phyloP scores from a whole-genome alignment of 768 basidiomycete genomes.

The Daedalea quercina region DNA sequence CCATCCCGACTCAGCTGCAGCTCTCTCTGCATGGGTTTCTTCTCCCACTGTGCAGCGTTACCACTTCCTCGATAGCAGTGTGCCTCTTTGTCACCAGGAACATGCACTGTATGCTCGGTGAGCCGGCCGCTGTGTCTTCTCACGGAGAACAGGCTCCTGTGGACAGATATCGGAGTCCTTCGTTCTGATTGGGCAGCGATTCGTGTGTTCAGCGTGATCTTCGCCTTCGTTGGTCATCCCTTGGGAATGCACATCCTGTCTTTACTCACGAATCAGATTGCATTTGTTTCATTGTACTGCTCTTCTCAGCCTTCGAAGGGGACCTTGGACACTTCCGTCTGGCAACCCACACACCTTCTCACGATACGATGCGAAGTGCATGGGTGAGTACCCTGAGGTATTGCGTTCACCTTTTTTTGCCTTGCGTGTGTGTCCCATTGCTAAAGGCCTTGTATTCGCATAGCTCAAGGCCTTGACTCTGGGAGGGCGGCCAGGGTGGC shows the following conservation, averaged over 20 bases:
- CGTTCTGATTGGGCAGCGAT: background rate
- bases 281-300: background rate
- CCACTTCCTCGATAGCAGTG: too few relatives aligned
- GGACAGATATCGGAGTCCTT: background rate
- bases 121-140: background rate
- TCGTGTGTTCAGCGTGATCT: background rate
- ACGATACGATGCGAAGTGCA: too few relatives aligned
- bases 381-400: too few relatives aligned
- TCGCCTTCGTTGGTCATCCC: conserved; percentile 3
- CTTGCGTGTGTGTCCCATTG: too few relatives aligned
- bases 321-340: too few relatives aligned
- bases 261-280: background rate
- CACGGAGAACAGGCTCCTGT: background rate
- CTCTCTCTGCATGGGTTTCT: too few relatives aligned
- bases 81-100: background rate
- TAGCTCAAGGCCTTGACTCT: background rate
- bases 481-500: background rate
- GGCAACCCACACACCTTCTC: too few relatives aligned
- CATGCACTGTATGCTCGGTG: background rate
- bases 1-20: too few relatives aligned
- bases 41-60: too few relatives aligned
- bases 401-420: too few relatives aligned
- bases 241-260: background rate
- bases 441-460: background rate
- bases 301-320: background rate